phyloP scores from a whole-genome alignment of 345 rosid genomes.

The Jatropha curcas region DNA sequence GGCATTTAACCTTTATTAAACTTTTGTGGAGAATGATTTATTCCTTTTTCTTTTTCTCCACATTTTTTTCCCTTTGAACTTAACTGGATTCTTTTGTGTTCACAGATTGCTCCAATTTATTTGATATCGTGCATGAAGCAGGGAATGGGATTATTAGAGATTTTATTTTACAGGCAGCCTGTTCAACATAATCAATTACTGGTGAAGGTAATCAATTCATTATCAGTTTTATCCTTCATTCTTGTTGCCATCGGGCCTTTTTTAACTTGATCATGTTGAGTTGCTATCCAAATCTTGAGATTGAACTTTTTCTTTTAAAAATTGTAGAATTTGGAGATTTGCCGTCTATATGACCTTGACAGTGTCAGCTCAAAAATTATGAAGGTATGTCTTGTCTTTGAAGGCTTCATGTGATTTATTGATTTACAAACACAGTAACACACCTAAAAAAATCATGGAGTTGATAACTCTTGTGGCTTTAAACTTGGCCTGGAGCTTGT shows the following conservation, averaged over 20 bases:
- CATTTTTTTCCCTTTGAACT: not conserved
- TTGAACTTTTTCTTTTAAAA: constrained; percentile 15
- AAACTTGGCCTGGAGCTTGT: not conserved
- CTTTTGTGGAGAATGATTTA: not conserved
- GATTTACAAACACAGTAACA: not conserved
- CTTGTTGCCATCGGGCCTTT: constrained; percentile 9
- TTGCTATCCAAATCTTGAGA: too few species aligned
- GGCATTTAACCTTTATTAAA: not conserved
- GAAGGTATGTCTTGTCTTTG: constrained; percentile 57
- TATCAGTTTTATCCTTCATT: not conserved
- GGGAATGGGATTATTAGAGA: constrained; percentile 78
- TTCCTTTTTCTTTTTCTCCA: not conserved
- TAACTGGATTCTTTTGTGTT: constrained; percentile 8
- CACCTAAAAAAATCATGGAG: not conserved
- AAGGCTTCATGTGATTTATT: constrained; percentile 9
- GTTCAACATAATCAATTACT: constrained; percentile 59
- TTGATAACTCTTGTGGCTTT: not conserved
- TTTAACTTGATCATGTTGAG: not conserved
- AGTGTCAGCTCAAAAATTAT: constrained; percentile 63
- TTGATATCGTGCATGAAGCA: constrained; percentile 82
- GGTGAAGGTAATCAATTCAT: constrained; percentile 59
- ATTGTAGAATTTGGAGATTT: constrained; percentile 81
- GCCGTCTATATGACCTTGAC: constrained; percentile 79
- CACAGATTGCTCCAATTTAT: constrained; percentile 93
- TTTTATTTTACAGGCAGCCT: constrained; percentile 74